phyloP scores from a whole-genome alignment of 2,329 filamentous ascomycete species.

The Colletotrichum noveboracense region DNA sequence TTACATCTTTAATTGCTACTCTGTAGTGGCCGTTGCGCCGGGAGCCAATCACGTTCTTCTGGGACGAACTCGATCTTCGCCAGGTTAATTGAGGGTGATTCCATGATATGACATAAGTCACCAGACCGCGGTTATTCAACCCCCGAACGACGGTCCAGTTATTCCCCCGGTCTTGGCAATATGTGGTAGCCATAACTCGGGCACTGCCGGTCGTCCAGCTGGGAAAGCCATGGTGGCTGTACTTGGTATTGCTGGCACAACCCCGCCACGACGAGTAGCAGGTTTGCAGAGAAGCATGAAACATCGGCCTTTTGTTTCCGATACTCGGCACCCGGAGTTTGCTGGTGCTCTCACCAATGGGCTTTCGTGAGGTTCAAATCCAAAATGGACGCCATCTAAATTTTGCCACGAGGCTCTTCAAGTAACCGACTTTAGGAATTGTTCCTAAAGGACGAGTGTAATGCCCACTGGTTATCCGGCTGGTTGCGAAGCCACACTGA shows the following conservation, averaged over 20 bases:
- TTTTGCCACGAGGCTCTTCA: not conserved
- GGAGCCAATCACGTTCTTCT: not conserved
- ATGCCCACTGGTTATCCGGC: not conserved
- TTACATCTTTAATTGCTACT: not conserved
- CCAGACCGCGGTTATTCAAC: not conserved
- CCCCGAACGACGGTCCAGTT: not conserved
- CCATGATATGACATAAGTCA: not conserved
- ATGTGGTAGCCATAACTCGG: not conserved
- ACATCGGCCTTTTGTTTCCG: constrained; percentile 15
- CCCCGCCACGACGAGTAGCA: not conserved
- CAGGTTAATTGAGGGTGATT: not conserved
- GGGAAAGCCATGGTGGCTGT: not conserved
- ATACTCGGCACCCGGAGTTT: constrained; percentile 12
- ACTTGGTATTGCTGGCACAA: not conserved
- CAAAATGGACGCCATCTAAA: constrained; percentile 12
- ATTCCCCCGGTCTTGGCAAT: not conserved
- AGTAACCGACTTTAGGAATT: not conserved
- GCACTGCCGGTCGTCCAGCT: not conserved
- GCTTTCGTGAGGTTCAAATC: not conserved
- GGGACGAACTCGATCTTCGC: not conserved
- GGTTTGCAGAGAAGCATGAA: constrained; percentile 8
- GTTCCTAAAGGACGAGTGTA: not conserved
- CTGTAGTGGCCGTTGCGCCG: not conserved
- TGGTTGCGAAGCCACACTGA: not conserved
- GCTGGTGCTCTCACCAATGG: not conserved